Base-by-base conservation (phyloP, 2,329 filamentous ascomycete genomes). In the Pseudophaeomoniella oleicola region DNA sequence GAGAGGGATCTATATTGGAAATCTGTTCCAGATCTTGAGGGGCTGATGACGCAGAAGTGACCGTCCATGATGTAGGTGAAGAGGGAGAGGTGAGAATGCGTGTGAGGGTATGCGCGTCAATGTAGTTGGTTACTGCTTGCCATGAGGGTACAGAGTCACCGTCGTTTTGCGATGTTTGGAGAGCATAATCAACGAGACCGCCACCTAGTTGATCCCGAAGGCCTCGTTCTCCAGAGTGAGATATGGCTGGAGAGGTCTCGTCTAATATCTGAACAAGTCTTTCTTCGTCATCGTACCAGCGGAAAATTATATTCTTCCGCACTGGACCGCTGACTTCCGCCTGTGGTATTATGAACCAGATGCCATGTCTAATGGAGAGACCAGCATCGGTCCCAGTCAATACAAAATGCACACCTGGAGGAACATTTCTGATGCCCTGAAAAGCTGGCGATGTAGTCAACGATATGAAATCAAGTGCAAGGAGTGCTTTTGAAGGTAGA, bases 391-490 rank as follows among this genome's bases (percentile, higher is more conserved):
- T 66, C 16, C 72, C 68, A 0, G 66, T 71, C 49, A 77, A 79
- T 13, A 75, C 53, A 44, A 78, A 77, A 49, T 78, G 75, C 49
- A 68, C 63, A 31, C 74, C 74, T 2, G 57, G 47, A 0, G 73
- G 70, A 3, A 79, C 47, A 43, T 72, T 64, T 42, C 69, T 72
- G 46, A 79, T 67, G 17, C 75, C 75, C 39, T 66, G 63, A 53
- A 79, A 78, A 36, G 69, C 67, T 9, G 70, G 60, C 9, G 72
- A 72, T 3, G 72, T 71, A 12, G 71, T 76, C 54, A 79, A 78
- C 32, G 73, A 72, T 35, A 78, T 63, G 14, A 69, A 58, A 44
- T 68, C 61, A 39, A 67, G 58, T 30, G 64, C 74, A 44, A 69
- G 67, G 19, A 68, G 51, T 11, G 63, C 62, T 44, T 59, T 60